These are phyloP conservation scores for Shiraia bambusicola DNA, from an alignment of 2,329 filamentous ascomycete genomes.

Conservation along the genomic window DNA sequence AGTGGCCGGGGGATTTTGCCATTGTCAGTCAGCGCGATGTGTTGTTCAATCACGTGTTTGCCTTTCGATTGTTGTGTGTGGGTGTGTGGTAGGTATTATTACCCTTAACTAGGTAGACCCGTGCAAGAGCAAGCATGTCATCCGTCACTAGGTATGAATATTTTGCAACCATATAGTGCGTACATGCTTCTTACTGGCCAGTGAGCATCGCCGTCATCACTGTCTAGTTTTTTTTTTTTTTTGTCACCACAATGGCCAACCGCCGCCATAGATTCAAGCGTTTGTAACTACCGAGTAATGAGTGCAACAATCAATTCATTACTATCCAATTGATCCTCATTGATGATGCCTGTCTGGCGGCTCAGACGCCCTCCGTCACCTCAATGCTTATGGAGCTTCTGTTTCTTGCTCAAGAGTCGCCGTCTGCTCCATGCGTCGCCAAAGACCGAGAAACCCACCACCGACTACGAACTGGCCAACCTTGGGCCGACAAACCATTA, in stretches of 20 bases:
- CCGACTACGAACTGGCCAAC: conserved; percentile 38
- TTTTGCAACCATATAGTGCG: too few species aligned
- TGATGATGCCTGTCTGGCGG: background rate
- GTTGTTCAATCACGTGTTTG: conserved; percentile 14
- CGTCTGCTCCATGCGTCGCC: conserved; percentile 36
- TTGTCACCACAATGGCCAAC: too few species aligned
- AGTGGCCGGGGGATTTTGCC: conserved; percentile 17
- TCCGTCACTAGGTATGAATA: too few species aligned
- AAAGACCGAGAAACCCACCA: conserved; percentile 42
- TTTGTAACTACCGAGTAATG: too few species aligned
- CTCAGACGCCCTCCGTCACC: background rate
- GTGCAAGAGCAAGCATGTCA: background rate
- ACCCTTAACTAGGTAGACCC: too few species aligned
- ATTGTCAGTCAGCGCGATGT: conserved; percentile 15
- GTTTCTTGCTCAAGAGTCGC: conserved; percentile 2
- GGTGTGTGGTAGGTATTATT: background rate
- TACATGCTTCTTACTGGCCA: too few species aligned
- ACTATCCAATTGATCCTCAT: too few species aligned
- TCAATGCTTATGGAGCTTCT: background rate
- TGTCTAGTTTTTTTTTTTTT: too few species aligned
- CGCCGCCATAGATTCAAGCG: too few species aligned
- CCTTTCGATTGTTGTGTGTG: conserved; percentile 2
- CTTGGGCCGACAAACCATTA: conserved; percentile 43
- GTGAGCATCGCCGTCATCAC: too few species aligned
- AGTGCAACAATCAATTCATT: too few species aligned